phyloP scores from a whole-genome alignment of 2,329 filamentous ascomycete genomes.

The Cryphonectria carpinicola region DNA sequence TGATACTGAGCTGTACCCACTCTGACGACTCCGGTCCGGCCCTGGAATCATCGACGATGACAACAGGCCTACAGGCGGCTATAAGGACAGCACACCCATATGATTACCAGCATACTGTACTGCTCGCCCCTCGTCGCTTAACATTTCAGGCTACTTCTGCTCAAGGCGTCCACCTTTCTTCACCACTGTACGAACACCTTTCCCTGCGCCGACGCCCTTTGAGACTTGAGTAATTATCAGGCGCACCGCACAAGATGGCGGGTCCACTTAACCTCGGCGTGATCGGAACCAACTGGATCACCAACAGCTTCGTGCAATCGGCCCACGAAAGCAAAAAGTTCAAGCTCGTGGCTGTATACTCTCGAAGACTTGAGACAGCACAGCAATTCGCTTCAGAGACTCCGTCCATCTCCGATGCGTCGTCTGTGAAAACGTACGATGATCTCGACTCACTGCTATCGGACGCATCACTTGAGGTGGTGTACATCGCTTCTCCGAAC shows the following conservation, averaged over 20 bases:
- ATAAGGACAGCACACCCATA: not conserved
- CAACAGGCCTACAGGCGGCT: not conserved
- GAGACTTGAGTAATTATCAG: not conserved
- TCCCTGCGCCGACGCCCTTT: not conserved
- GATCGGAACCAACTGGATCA: slow-evolving; percentile 29
- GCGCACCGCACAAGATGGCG: slow-evolving; percentile 14
- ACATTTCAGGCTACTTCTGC: not conserved
- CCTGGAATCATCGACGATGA: not conserved
- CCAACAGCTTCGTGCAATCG: slow-evolving; percentile 26
- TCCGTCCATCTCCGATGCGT: slow-evolving; percentile 23
- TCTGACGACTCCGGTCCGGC: not conserved
- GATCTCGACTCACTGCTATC: slow-evolving; percentile 25
- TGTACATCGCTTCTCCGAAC: slow-evolving; percentile 53
- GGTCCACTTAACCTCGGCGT: slow-evolving; percentile 24
- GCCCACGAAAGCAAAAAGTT: slow-evolving; percentile 26
- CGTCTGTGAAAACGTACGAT: slow-evolving; percentile 26
- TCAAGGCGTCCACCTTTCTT: not conserved
- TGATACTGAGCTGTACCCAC: not conserved
- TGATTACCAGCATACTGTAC: not conserved
- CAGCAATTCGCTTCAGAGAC: slow-evolving; percentile 21
- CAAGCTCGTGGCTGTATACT: slow-evolving; percentile 26
- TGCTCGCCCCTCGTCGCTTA: not conserved
- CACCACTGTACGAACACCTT: not conserved
- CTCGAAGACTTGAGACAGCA: slow-evolving; percentile 25
- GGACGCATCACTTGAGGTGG: slow-evolving; percentile 37